Evolutionary conservation across 441 rosid genomes (phyloP), one percentile per base, ranked within the genome.

Genomic region (Brassica hybrid): DNA sequence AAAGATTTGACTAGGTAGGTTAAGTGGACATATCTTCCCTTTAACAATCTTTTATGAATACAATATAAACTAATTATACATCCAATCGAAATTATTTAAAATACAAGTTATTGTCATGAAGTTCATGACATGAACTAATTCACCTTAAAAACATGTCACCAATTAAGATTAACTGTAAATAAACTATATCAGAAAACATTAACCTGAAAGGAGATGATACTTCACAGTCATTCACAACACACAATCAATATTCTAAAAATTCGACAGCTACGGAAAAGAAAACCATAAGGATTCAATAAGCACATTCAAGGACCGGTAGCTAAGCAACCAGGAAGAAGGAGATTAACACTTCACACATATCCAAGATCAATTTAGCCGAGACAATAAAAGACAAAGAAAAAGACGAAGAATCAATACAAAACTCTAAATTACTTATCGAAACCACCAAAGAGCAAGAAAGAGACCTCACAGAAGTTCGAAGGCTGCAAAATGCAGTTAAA

Each of bases 21-120:
- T 70, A 71, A 69, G 9, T 70, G 66, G 71, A 76, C 71, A 25
- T 56, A 48, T 70, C 25, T 17, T 9, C 43, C 80, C 71, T 63
- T 18, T 16, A 13, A 43, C 32, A n/a, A 57, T 23, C 4, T 30
- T 19, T 45, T 17, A 13, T 67, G 67, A 59, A 11, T 6, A 7
- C 23, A 56, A 41, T 21, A 56, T 6, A 52, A 54, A 25, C 10
- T 25, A 2, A 5, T 13, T 25, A 10, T 21, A 12, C 13, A 52
- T 2, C 17, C 36, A 60, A 13, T 58, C 62, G 8, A 58, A 21
- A 58, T 58, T 1, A 58, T 58, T 3, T 56, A 17, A 56, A 54
- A 56, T 18, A 18, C 1, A 18, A 7, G 9, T 7, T 0, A 18
- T 25, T 63, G 7, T 34, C 34, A 30, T 30, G 34, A 30, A 30